Percentiles rank a stretch among this genome's conserved stretches.
Evolutionary conservation across 2,329 filamentous ascomycete species (phyloP).

Genomic region (Boeremia lycopersici): DNA sequence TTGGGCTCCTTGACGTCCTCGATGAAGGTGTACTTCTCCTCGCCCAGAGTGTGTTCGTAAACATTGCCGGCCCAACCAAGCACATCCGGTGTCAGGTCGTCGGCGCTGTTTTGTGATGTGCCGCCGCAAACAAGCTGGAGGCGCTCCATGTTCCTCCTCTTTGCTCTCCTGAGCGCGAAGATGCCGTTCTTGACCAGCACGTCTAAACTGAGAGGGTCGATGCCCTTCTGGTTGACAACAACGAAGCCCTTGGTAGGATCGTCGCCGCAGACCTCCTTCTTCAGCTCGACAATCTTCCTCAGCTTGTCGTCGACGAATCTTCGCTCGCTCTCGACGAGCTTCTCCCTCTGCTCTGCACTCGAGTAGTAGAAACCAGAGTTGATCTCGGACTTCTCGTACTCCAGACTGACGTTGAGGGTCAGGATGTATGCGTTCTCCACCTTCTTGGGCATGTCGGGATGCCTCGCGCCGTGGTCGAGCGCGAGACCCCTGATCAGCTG

Average conservation of each 20-base stretch:
- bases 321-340: conserved; percentile 96
- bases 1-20: conserved; percentile 99
- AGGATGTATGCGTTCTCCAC: conserved; percentile 95
- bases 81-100: conserved; percentile 84
- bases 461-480: conserved; percentile 91
- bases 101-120: conserved; percentile 91
- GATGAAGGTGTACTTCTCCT: conserved; percentile 99
- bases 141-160: conserved; percentile 99
- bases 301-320: conserved; percentile 95
- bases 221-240: conserved; percentile 98
- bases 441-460: conserved; percentile 97
- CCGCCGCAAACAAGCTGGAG: conserved; percentile 94
- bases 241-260: conserved; percentile 96
- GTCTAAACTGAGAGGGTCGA: conserved; percentile 93
- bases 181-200: conserved; percentile 98
- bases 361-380: conserved; percentile 99
- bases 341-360: conserved; percentile 93
- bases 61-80: conserved; percentile 96
- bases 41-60: conserved; percentile 95
- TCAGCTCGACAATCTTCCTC: conserved; percentile 95
- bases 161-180: conserved; percentile 88
- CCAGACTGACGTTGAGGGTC: conserved; percentile 92
- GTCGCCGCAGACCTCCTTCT: conserved; percentile 94
- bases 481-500: conserved; percentile 93
- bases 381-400: conserved; percentile 99